Conservation (phyloP, 73 alveolate species). For the Strombidium stylifer region DNA sequence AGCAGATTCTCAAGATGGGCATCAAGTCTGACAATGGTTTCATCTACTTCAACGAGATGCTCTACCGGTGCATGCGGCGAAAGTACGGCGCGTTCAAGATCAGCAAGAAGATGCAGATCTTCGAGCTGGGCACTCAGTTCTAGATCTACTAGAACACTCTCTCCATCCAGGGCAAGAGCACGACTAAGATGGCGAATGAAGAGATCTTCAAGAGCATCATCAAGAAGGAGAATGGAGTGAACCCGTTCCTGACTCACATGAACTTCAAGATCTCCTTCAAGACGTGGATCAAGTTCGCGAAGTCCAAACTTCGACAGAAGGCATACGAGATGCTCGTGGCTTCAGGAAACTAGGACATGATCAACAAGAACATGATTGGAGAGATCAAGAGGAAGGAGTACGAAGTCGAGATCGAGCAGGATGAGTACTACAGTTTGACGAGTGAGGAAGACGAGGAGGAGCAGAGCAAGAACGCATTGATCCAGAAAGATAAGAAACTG, state of each 20-base stretch:
- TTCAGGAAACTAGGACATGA: no score
- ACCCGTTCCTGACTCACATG: neutral
- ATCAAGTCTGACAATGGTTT: constrained; percentile 74
- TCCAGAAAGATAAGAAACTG: no score
- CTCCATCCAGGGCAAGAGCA: neutral
- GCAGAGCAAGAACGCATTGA: no score
- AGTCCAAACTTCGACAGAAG: no score
- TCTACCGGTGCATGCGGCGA: constrained; percentile 63
- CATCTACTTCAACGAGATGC: constrained; percentile 73
- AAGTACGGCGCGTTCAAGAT: constrained; percentile 22
- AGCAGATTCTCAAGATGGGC: constrained; percentile 68
- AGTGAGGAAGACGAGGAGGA: no score
- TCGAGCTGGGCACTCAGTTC: neutral
- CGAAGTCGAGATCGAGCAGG: no score
- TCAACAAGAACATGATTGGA: no score
- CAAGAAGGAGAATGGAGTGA: neutral
- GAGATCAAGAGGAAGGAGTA: no score
- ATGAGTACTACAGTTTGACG: no score
- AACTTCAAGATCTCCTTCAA: neutral
- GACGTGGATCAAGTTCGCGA: neutral
- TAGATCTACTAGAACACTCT: neutral
- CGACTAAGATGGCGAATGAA: neutral
- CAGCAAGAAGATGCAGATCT: neutral
- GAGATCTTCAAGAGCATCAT: neutral
- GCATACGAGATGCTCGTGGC: no score